Percentiles rank a stretch among this genome's conserved stretches.
Conservation (phyloP, 176 grass and related monocot species). For the Urochloa ruziziensis region DNA sequence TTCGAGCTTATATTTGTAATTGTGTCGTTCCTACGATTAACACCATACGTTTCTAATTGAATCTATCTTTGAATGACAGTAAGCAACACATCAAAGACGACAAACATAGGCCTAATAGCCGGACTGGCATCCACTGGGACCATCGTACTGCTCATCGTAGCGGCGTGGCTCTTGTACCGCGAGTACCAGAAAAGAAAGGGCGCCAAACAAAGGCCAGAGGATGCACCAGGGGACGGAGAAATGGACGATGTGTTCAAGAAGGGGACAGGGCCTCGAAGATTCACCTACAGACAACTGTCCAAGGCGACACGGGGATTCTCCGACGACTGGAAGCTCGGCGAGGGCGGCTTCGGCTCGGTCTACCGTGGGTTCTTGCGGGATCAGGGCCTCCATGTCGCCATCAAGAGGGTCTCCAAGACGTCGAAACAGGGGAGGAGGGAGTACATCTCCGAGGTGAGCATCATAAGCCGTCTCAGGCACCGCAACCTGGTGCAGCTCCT, state of each 20-base stretch:
- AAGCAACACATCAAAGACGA: not conserved
- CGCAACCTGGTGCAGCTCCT: slow-evolving; percentile 42
- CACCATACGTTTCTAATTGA: not conserved
- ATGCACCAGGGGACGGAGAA: too few relatives aligned
- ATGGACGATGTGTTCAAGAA: slow-evolving; percentile 9
- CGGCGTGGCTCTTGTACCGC: too few relatives aligned
- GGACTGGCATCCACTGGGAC: not conserved
- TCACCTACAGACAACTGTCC: not conserved
- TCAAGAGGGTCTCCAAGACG: not conserved
- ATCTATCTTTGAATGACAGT: not conserved
- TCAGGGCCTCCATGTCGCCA: not conserved
- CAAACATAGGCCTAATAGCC: not conserved
- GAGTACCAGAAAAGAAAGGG: too few relatives aligned
- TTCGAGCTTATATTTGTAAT: not conserved
- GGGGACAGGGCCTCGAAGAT: not conserved
- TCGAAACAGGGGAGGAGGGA: slow-evolving; percentile 40
- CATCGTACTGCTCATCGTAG: too few relatives aligned
- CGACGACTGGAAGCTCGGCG: slow-evolving; percentile 2
- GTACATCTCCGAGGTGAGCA: slow-evolving; percentile 45
- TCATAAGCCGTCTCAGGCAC: slow-evolving; percentile 40
- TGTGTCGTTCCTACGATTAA: not conserved
- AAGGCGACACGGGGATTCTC: slow-evolving; percentile 2
- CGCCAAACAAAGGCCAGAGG: too few relatives aligned
- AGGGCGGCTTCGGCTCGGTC: not conserved
- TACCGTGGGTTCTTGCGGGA: not conserved